These are phyloP conservation scores for Fusarium dlaminii DNA, from an alignment of 2,329 filamentous ascomycete species.

Conservation along the genomic window DNA sequence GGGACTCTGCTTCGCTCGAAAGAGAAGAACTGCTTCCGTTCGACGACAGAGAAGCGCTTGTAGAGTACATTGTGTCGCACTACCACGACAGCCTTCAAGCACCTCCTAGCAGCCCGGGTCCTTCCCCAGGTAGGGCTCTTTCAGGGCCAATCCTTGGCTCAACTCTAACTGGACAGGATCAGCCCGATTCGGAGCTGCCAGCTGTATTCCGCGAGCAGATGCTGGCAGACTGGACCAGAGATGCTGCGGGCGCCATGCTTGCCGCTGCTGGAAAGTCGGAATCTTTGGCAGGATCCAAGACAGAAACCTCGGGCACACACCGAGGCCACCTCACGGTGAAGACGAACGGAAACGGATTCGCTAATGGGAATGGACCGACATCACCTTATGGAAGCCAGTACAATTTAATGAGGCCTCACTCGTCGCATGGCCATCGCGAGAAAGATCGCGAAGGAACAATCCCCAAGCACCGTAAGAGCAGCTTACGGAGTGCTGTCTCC, in stretches of 20 bases:
- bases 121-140: slow-evolving; percentile 73
- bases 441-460: slow-evolving; percentile 45
- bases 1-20: slow-evolving; percentile 64
- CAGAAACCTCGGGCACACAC: slow-evolving; percentile 65
- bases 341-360: slow-evolving; percentile 45
- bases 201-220: slow-evolving; percentile 76
- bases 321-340: slow-evolving; percentile 68
- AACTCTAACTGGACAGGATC: slow-evolving; percentile 51
- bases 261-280: slow-evolving; percentile 75
- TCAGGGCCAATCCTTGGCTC: slow-evolving; percentile 69
- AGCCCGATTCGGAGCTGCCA: slow-evolving; percentile 68
- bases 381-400: slow-evolving; percentile 62
- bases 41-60: slow-evolving; percentile 74
- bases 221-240: slow-evolving; percentile 81
- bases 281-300: slow-evolving; percentile 79
- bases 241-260: slow-evolving; percentile 73
- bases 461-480: slow-evolving; percentile 62
- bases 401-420: slow-evolving; percentile 59
- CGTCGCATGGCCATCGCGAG: slow-evolving; percentile 52
- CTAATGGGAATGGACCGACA: slow-evolving; percentile 48
- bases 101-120: slow-evolving; percentile 74
- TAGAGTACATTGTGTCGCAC: slow-evolving; percentile 76
- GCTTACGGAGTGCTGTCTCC: slow-evolving; percentile 62
- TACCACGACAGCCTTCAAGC: slow-evolving; percentile 72
- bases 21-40: slow-evolving; percentile 77